Evolutionary conservation across 2,329 filamentous ascomycete species (phyloP).

Genomic region (Dendryphion nanum): DNA sequence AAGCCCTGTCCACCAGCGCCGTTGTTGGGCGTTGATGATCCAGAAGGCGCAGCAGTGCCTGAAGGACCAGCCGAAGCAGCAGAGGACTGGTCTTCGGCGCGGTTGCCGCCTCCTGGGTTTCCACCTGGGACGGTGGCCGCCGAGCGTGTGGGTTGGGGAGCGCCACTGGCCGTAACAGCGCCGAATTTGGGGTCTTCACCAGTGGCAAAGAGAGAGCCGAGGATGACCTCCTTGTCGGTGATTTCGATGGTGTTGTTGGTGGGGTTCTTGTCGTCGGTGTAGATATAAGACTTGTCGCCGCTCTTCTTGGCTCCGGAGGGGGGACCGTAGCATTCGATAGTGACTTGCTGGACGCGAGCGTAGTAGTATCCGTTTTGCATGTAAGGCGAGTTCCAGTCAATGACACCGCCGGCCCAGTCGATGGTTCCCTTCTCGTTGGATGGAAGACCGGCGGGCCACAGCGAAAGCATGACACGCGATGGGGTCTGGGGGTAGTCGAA

Average conservation of each 20-base stretch:
- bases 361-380: conserved; percentile 92
- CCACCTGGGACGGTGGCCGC: conserved; percentile 57
- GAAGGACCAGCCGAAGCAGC: conserved; percentile 9
- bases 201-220: conserved; percentile 78
- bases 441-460: conserved; percentile 88
- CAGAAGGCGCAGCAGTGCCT: conserved; percentile 5
- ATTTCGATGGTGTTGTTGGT: conserved; percentile 75
- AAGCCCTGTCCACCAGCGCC: conserved; percentile 18
- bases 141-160: conserved; percentile 23
- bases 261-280: conserved; percentile 60
- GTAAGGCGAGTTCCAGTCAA: conserved; percentile 80
- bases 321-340: conserved; percentile 83
- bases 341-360: conserved; percentile 72
- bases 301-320: conserved; percentile 65
- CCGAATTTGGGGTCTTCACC: conserved; percentile 66
- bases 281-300: conserved; percentile 70
- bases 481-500: conserved; percentile 92
- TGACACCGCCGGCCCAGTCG: conserved; percentile 84
- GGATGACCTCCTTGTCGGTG: conserved; percentile 69
- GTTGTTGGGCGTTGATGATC: conserved; percentile 6
- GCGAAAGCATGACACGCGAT: conserved; percentile 83
- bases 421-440: conserved; percentile 82
- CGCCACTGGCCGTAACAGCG: conserved; percentile 26
- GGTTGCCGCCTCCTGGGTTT: conserved; percentile 50
- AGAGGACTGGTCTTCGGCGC: conserved; percentile 20